phyloP scores from a whole-genome alignment of 169 alveolate genomes.

The Plasmodium vivax region DNA sequence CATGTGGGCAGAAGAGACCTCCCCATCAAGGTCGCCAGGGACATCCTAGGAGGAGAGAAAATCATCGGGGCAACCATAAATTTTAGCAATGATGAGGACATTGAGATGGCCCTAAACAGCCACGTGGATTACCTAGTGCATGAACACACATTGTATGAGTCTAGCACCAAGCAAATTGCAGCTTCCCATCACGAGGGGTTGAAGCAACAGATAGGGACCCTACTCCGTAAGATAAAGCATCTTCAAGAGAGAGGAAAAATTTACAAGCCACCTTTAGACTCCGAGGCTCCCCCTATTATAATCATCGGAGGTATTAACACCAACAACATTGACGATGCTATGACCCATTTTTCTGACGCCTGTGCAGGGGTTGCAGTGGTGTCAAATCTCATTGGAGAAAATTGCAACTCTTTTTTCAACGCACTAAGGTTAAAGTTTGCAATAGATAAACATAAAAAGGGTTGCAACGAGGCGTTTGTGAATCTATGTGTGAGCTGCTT shows the following conservation, averaged over 20 bases:
- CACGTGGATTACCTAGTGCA: conserved; percentile 58
- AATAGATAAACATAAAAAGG: conserved; percentile 25
- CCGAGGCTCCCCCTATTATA: conserved; percentile 13
- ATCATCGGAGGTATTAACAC: conserved; percentile 58
- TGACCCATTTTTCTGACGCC: conserved; percentile 9
- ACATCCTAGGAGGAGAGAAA: conserved; percentile 76
- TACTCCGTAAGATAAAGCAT: conserved; percentile 4
- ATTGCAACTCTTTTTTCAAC: conserved; percentile 17
- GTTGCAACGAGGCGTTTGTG: neutral
- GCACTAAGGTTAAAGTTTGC: conserved; percentile 26
- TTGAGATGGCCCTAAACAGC: conserved; percentile 41
- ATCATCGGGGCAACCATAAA: conserved; percentile 79
- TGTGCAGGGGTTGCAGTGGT: conserved; percentile 65
- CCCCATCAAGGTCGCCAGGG: conserved; percentile 76
- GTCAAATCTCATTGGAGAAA: conserved; percentile 23
- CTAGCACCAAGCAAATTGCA: conserved; percentile 12
- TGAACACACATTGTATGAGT: conserved; percentile 64
- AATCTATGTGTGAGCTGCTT: conserved; percentile 15
- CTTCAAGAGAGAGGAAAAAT: conserved; percentile 51
- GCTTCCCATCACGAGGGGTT: conserved; percentile 16
- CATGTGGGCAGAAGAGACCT: conserved; percentile 80
- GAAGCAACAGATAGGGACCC: conserved; percentile 20
- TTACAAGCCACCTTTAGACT: neutral
- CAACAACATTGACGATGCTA: conserved; percentile 39
- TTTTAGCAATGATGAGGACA: conserved; percentile 71